Base-by-base conservation (phyloP, 2,329 filamentous ascomycete species). In the Aspergillus japonicus region DNA sequence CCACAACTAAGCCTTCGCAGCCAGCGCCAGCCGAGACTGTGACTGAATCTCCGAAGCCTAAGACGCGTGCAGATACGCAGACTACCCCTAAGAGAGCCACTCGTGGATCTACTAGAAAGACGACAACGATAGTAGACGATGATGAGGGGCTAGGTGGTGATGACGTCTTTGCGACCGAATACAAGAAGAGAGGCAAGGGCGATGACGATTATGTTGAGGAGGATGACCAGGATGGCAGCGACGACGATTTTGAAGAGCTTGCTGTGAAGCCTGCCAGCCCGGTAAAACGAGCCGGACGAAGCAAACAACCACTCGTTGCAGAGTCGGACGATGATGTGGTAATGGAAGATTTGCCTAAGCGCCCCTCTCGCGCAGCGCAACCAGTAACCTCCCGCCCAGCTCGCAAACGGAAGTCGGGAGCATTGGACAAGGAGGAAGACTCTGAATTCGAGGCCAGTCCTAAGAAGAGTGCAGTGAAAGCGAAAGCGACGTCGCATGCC, bases 141-240 rank as follows among this genome's bases (percentile, higher is more conserved):
- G 88, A 87, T 56, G 88, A 87, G 35, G 82, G 91, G 49, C 88
- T 85, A 49, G 82, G 77, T 3, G 89, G 85, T n/a, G 89, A 92
- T 64, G 93, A 96, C 67, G 92, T 96, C 21, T 93, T 93, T 74
- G 89, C 88, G 14, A 88, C 89, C 4, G 87, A 91, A 64, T 84
- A 83, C 35, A 89, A 87, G 71, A 84, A 83, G 51, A 80, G 84
- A 49, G 86, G 83, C 58, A 91, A 87, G 71, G 82, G 85, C 12
- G 71, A 76, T 52, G 89, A 87, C 68, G 87, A 87, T 47, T 90
- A 95, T 69, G 88, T 91, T 56, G 83, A 85, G 60, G 89, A 79
- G 55, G 86, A 86, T 21, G 82, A 64, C 42, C 64, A 61, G 19
- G 68, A 69, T 10, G 39, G 39, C 16, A 65, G 82, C 49, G 89